Base-by-base conservation (phyloP, 2,329 filamentous ascomycete species). In the Epichloe brachyelytri region DNA sequence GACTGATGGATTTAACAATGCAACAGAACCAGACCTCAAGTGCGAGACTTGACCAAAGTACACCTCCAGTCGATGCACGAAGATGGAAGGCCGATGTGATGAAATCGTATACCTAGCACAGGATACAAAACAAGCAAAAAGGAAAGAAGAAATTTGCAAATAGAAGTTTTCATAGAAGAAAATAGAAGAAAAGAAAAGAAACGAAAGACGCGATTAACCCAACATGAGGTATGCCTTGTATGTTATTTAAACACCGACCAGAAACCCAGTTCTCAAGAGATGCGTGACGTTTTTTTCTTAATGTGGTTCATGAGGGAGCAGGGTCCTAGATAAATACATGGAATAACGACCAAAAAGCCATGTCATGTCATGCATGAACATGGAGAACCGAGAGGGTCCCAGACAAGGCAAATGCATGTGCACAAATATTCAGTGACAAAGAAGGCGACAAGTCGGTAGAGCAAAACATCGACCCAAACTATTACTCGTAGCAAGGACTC, bases 361-460 rank as follows among this genome's bases (percentile, higher is more conserved):
- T 30, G 8, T 14, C 30, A 26, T 60, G 56, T 51, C 55, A 59
- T 67, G 65, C 64, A 67, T 65, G 63, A 60, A 60, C 62, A 67
- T 66, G 64, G 65, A 65, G 63, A 63, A 60, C 45, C 41, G n/a
- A 46, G 62, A 65, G 63, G 62, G 63, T 65, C 65, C 57, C 54
- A 46, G 44, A 58, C 54, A 59, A 59, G 56, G 55, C 54, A 59
- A 54, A 51, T 53, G 53, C 52, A 57, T 53, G 53, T 53, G 52
- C 50, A 46, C 47, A 22, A 51, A 49, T 55, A 53, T 53, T 51
- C 52, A 56, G 55, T 52, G 51, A 56, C 50, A 48, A 51, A 51
- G 51, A 37, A 51, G 40, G 45, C 50, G 19, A 34, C n/a, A 43
- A 36, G 26, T 37, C n/a, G n/a, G n/a, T 41, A 15, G 14, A 17